Conservation (phyloP, 805 yeast species). For the Dipodascopsis uninucleata region DNA sequence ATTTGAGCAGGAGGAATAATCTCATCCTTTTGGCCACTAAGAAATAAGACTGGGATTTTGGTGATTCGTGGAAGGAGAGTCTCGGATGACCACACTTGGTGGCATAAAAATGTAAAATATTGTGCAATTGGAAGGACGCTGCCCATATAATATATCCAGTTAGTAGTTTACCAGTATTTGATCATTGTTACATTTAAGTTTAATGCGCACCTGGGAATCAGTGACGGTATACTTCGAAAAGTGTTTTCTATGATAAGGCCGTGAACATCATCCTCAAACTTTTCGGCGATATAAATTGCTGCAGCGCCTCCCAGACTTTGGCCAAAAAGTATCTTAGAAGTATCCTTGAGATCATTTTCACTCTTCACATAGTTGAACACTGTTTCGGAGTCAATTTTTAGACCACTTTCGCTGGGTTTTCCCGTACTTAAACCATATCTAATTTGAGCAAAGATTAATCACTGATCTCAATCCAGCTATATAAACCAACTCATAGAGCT, state of each 20-base stretch:
- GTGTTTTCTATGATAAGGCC: conserved; percentile 85
- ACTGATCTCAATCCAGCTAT: no score
- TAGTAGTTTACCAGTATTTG: background rate
- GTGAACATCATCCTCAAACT: conserved; percentile 42
- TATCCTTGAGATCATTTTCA: conserved; percentile 51
- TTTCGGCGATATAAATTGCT: conserved; percentile 71
- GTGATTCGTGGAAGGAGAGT: conserved; percentile 50
- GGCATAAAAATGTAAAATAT: conserved; percentile 58
- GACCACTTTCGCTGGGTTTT: conserved; percentile 66
- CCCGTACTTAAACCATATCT: conserved; percentile 44
- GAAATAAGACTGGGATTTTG: conserved; percentile 61
- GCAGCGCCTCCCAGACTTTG: conserved; percentile 95
- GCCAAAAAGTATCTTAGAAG: conserved; percentile 70
- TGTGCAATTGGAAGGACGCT: conserved; percentile 67
- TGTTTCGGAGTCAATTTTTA: conserved; percentile 77
- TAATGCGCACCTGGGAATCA: conserved; percentile 39
- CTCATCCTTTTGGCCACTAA: conserved; percentile 77
- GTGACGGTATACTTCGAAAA: conserved; percentile 67
- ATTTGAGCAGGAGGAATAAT: conserved; percentile 88
- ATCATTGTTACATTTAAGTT: background rate
- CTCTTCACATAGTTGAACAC: conserved; percentile 55
- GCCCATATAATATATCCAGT: conserved; percentile 36
- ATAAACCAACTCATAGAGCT: no score
- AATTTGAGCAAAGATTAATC: background rate
- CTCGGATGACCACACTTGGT: conserved; percentile 82